Percentiles rank a stretch among this genome's conserved stretches.
Conservation (phyloP, 1,284 basidiomycete species). For the Phellopilus nigrolimitatus region DNA sequence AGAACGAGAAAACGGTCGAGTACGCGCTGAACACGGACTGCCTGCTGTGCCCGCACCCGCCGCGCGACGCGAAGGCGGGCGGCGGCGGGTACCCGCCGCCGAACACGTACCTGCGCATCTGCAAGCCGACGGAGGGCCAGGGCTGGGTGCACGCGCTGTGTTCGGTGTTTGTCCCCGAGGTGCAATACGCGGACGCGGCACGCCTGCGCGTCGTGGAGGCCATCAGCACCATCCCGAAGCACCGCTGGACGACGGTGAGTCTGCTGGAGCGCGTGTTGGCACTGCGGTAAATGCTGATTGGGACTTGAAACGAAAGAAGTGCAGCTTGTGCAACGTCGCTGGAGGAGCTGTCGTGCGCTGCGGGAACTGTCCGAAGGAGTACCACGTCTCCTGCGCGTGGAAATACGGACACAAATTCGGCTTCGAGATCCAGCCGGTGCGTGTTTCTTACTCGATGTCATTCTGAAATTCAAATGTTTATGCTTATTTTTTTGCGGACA, state of each 20-base stretch:
- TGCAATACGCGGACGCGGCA: constrained; percentile 71
- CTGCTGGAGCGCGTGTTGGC: constrained; percentile 2
- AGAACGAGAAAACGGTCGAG: constrained; percentile 74
- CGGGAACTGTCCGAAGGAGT: constrained; percentile 73
- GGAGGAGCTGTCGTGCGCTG: constrained; percentile 85
- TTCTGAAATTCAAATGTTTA: constrained; percentile 12
- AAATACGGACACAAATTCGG: constrained; percentile 76
- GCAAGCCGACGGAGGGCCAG: constrained; percentile 92
- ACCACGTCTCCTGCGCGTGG: constrained; percentile 92
- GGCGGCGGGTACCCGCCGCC: constrained; percentile 34
- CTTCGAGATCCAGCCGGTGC: constrained; percentile 82
- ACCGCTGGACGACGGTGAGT: constrained; percentile 62
- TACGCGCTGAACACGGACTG: constrained; percentile 71
- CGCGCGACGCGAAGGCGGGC: constrained; percentile 35
- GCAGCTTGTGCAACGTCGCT: constrained; percentile 56
- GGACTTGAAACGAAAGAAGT: constrained; percentile 47
- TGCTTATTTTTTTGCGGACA: constrained; percentile 28
- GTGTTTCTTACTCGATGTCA: constrained; percentile 27
- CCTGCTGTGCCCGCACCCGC: constrained; percentile 63
- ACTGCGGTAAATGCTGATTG: background rate
- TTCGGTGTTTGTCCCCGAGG: constrained; percentile 82
- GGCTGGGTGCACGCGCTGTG: constrained; percentile 93
- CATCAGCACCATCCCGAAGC: constrained; percentile 66
- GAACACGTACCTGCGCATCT: constrained; percentile 74
- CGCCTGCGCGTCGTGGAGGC: constrained; percentile 81